Base-by-base conservation (phyloP, 805 yeast genomes). In the Sugiyamaella floridensis region DNA sequence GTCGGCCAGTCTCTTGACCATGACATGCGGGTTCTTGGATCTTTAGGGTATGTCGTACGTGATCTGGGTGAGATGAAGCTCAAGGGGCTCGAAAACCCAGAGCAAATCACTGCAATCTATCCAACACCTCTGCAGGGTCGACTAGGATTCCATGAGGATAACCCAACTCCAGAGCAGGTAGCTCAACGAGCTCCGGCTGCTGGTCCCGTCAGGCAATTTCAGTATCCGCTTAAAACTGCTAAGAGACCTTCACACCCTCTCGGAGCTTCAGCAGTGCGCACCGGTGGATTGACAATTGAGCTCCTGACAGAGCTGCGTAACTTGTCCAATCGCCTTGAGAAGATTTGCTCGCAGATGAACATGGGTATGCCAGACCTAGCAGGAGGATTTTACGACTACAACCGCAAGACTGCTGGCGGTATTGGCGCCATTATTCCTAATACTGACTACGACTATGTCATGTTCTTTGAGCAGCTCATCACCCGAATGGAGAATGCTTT, bases 21-120 rank as follows among this genome's bases (percentile, higher is more conserved):
- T 49, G 95, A 89, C 67, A 72, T 86, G 59, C 71, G 71, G 2
- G 76, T 82, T 59, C 68, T 92, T 45, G 81, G 81, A 41, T 82
- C 79, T 48, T 77, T 82, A 50, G 96, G 95, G 0, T 85, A 84
- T 76, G 75, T 71, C 12, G 77, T 81, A 54, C 78, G 77, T 56
- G 82, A 80, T 45, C 70, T 87, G 49, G 99, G 99, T 20, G 96
- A 89, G 63, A 83, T 80, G 64, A 89, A 90, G 67, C 76, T 93
- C 63, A 93, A 93, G 67, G 99, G 99, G 16, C 76, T 93, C 15
- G 99, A 93, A 76, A 83, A 89, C 37, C 96, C 96, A 1, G 99
- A 93, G 67, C 77, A 77, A 40, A 83, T 93, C 14, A 86, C 95
- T 20, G 74, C 89, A 46, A 80, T 82, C 0, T 90, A 84, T 71